Evolutionary conservation across 2,329 filamentous ascomycete species (phyloP), one percentile per base, ranked within the genome.

Genomic region (Ceratocystis smalleyi): DNA sequence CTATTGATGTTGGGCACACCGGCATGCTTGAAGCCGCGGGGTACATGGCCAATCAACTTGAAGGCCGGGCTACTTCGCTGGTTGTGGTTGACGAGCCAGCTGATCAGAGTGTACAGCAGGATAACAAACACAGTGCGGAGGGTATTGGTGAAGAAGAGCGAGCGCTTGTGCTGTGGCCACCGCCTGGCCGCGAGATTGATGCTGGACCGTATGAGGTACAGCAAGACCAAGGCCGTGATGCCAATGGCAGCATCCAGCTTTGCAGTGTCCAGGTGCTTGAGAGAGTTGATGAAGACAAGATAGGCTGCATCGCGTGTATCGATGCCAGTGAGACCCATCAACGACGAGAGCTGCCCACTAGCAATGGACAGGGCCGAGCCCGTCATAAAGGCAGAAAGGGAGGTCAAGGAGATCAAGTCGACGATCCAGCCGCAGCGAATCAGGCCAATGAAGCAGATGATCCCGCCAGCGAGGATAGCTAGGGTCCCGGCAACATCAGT

Each of bases 311-410:
- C 91, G 69, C 90, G 81, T 15, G 84, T 95, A 68, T 85, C 83
- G 73, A 94, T 84, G 24, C 82, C 81, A 0, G 79, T 79, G 71
- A 96, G 85, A 5, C 94, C 94, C 76, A 99, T 82, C 73, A 97
- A 76, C 1, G 81, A 81, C 1, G 89, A 87, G 4, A 96, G 79
- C 74, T 99, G 94, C 43, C 94, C 91, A 27, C 84, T 81, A 17
- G 83, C 85, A 71, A 99, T 97, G 70, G 83, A 95, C 73, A 99
- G 81, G 63, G 92, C 91, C 4, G 92, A 96, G 1, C 92, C 92
- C 0, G 94, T 97, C 88, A 97, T 96, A 77, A 96, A 97, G 2
- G 94, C 91, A 0, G 89, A 91, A 63, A 97, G 89, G 0, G 91
- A 89, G 1, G 90, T 86, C 64, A 96, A 83, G 1, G 94, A 89